phyloP scores from a whole-genome alignment of 2,329 filamentous ascomycete genomes.

The Cladophialophora yegresii region DNA sequence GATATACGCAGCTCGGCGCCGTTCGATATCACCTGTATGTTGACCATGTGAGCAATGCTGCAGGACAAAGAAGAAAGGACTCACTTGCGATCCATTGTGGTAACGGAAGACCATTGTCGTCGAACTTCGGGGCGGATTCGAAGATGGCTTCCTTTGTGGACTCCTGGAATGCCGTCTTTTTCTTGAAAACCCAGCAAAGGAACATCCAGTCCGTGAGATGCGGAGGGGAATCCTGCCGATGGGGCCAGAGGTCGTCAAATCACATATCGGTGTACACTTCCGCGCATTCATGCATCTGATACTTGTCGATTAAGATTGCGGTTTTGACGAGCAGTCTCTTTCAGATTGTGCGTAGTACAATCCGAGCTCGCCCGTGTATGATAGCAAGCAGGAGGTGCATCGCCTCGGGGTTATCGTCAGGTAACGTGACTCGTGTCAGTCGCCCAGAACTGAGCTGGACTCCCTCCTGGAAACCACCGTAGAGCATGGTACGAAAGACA shows the following conservation, averaged over 20 bases:
- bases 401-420: conserved; percentile 9
- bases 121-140: not conserved
- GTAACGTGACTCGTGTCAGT: not conserved
- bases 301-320: conserved; percentile 14
- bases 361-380: conserved; percentile 4
- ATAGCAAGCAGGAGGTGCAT: conserved; percentile 12
- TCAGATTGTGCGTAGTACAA: not conserved
- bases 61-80: not conserved
- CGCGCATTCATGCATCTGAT: conserved; percentile 5
- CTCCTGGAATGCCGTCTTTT: not conserved
- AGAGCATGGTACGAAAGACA: conserved; percentile 13
- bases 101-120: not conserved
- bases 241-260: not conserved
- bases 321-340: not conserved
- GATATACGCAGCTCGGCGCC: not conserved
- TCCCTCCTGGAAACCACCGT: conserved; percentile 8
- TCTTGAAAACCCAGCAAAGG: conserved; percentile 5
- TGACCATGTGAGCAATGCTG: not conserved
- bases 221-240: not conserved
- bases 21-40: not conserved
- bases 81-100: not conserved
- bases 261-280: conserved; percentile 19
- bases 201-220: conserved; percentile 8
- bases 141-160: not conserved
- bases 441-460: not conserved